Percentiles rank a stretch among this genome's conserved stretches.
These are phyloP conservation scores for Neophaeococcomyces mojaviensis DNA, from an alignment of 2,329 filamentous ascomycete species.

Conservation along the genomic window DNA sequence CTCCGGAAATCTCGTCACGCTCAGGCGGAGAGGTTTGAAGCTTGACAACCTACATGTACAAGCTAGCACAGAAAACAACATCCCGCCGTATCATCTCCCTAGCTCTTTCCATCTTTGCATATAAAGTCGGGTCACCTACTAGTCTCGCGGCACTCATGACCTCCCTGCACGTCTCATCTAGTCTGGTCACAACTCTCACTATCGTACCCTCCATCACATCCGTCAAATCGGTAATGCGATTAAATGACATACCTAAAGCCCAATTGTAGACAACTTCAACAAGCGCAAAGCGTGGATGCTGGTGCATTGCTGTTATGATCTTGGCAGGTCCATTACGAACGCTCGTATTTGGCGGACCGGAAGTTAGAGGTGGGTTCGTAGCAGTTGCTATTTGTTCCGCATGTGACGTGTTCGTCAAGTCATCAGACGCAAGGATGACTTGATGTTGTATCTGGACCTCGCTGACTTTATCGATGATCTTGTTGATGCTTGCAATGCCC, in stretches of 20 bases:
- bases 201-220: slow-evolving; percentile 97
- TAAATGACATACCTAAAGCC: slow-evolving; percentile 96
- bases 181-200: slow-evolving; percentile 82
- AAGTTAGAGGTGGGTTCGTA: slow-evolving; percentile 78
- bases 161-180: slow-evolving; percentile 94
- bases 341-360: not conserved
- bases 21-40: no score
- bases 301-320: slow-evolving; percentile 7
- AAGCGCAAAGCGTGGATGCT: slow-evolving; percentile 75
- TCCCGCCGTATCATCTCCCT: slow-evolving; percentile 98
- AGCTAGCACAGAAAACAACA: slow-evolving; percentile 78
- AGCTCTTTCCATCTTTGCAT: slow-evolving; percentile 92
- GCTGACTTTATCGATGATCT: slow-evolving; percentile 88
- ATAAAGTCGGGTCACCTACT: slow-evolving; percentile 86
- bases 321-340: not conserved
- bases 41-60: slow-evolving; percentile 68
- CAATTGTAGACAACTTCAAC: slow-evolving; percentile 98
- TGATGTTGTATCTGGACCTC: slow-evolving; percentile 81
- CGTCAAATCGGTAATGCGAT: slow-evolving; percentile 90
- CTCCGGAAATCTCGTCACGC: no score
- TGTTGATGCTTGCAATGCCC: slow-evolving; percentile 77
- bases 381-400: slow-evolving; percentile 3
- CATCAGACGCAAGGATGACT: slow-evolving; percentile 82
- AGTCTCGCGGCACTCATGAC: slow-evolving; percentile 95
- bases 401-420: slow-evolving; percentile 32